Base-by-base conservation (phyloP, 2,329 filamentous ascomycete genomes). In the Fusarium floridanum region DNA sequence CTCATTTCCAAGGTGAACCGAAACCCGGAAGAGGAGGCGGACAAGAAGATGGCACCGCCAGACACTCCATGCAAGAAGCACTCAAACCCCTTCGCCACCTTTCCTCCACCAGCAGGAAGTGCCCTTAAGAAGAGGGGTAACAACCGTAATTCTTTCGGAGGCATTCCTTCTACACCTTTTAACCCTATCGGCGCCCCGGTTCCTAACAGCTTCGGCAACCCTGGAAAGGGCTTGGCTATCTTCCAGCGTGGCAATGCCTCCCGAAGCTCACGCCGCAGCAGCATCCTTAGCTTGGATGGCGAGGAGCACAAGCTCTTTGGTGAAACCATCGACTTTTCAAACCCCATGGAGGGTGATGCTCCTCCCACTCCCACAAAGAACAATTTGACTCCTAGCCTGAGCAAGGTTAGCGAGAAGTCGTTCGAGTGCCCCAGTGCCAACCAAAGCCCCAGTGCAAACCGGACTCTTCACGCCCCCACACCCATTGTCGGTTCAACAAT, bases 31-130 rank as follows among this genome's bases (percentile, higher is more conserved):
- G 89, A 94, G 61, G 89, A 86, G 82, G 79, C 74, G 84, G 86
- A 79, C 83, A 85, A 88, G 82, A 91, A 92, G 80, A 85, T 90
- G 78, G 88, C 90, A 34, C 95, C 97, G 87, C 96, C 97, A 1
- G 97, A 98, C 80, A 99, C 97, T 2, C 97, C 97, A 1, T 98
- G 97, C 84, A 99, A 98, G 86, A 95, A 97, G 80, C 92, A 93
- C 63, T 86, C 88, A 6, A 92, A 91, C 75, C 85, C 92, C 67
- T 90, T 95, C 84, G 88, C 93, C 77, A 90, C 93, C 61, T 89
- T 89, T 82, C 90, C 91, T 1, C 89, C 88, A 2, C 86, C 86
- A 1, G 85, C 86, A 14, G 91, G 91, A 62, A 92, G 88, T 75
- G 86, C 87, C 10, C 87, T 92, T 64, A 93, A 92, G 83, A 80